Evolutionary conservation across 352 stramenopile species (phyloP), one percentile per base, ranked within the genome.

Genomic region (Globisporangium mamillatum): DNA sequence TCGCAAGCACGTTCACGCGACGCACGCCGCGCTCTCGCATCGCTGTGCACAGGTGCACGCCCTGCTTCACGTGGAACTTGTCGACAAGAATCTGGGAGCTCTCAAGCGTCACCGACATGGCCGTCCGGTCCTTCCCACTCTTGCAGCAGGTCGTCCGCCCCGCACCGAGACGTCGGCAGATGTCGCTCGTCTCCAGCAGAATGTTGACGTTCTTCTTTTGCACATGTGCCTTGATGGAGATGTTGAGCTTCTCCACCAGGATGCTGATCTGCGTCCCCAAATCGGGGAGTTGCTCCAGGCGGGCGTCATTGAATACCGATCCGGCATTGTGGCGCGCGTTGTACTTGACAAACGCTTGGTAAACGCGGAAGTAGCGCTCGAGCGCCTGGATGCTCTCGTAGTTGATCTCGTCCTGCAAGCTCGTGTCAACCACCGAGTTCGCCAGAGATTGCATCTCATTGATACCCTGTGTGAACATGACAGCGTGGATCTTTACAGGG

Each of bases 101-200:
- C 76, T 99, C 97, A 38, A 98, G 91, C 18, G 96, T 99, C 24
- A 98, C 91, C 18, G 97, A 97, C 97, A 99, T 99, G 25, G 93
- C 95, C 36, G 97, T 99, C 63, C 97, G 92, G 76, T 99, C 96
- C 72, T 99, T 99, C 2, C 97, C 96, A 68, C 86, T 98, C 77
- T 99, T 99, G 81, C 97, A 99, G 81, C 98, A 99, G 2, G 97
- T 97, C 32, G 94, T 91, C 24, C 92, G 89, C 0, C 90, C 94
- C 12, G 95, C 96, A 20, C 94, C 93, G 9, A 99, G 73, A 44
- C 85, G 88, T 34, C 97, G 91, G 48, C 91, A 97, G 48, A 97
- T 82, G 66, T 95, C 86, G 63, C 86, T 95, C 34, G 91, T 94
- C 60, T 91, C 78, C 56, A 94, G 84, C 20, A 97, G 64, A 27